A percentile compares a stretch with the other conserved stretches of the same genome.
Evolutionary conservation across 1,284 basidiomycete species (phyloP).

Genomic region (Ceratorhiza oryzae-sativae): DNA sequence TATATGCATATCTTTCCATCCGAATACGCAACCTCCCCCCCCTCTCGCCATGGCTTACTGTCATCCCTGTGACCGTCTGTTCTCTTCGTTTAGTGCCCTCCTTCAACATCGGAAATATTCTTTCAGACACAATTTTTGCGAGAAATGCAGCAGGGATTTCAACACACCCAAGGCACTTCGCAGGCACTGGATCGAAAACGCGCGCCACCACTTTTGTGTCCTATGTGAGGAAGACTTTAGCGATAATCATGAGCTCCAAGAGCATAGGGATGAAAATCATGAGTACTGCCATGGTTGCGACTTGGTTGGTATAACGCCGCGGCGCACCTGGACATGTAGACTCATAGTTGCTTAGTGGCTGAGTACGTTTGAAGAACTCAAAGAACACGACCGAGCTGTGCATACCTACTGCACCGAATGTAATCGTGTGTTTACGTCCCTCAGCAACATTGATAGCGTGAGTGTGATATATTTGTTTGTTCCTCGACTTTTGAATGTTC

Average conservation of each 20-base stretch:
- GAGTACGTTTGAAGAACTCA: neutral
- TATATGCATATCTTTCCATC: no score
- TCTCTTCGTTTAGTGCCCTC: constrained; percentile 47
- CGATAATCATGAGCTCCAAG: constrained; percentile 38
- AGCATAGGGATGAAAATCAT: constrained; percentile 25
- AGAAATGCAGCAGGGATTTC: constrained; percentile 53
- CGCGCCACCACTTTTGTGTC: constrained; percentile 56
- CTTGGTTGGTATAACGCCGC: neutral
- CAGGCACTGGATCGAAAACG: constrained; percentile 46
- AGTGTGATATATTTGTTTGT: neutral
- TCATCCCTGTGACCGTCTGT: constrained; percentile 50
- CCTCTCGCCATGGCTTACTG: constrained; percentile 54
- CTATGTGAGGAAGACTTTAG: constrained; percentile 54
- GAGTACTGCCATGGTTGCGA: constrained; percentile 18
- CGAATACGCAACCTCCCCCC: no score
- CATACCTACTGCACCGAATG: constrained; percentile 21
- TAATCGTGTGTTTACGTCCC: constrained; percentile 1
- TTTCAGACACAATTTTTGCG: constrained; percentile 50
- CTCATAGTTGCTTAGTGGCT: constrained; percentile 7
- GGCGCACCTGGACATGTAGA: neutral
- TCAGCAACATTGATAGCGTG: constrained; percentile 9
- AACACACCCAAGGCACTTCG: constrained; percentile 39
- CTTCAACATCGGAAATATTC: constrained; percentile 6
- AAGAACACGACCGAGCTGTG: neutral
- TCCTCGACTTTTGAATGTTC: no score